Evolutionary conservation across 805 yeast genomes (phyloP), one percentile per base, ranked within the genome.

Genomic region (Candida pini): DNA sequence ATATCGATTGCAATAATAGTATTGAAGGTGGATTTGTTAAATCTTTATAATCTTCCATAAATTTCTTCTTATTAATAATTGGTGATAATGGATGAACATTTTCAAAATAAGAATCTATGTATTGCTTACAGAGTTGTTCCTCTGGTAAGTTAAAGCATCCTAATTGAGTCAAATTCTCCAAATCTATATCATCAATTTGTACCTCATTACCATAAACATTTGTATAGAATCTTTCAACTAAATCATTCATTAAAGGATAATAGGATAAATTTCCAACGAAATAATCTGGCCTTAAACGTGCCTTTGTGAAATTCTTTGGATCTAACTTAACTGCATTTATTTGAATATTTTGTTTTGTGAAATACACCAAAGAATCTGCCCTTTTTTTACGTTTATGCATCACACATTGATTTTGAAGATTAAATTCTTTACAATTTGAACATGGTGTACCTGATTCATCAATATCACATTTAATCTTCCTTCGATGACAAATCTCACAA

Each of bases 381-480:
- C 45, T 43, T 30, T 37, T 45, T 13, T 42, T 39, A 22, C 49
- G 34, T 26, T 74, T 82, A 12, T 85, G 87, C 34, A 79, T 64
- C 26, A 62, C 61, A 60, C 85, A 81, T 39, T 78, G 86, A 51
- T 83, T 73, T 7, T 81, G 79, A 52, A 79, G 77, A 2, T 82
- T 76, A 33, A 74, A 63, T 3, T 84, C 78, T 31, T 71, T 64
- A 50, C 87, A 80, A 53, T 80, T 79, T 20, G 84, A 71, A 50
- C 81, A 75, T 2, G 79, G 79, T 4, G 41, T 28, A 6, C 45
- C 48, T 35, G 64, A 70, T 18, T 59, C 56, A 10, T 66, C 81
- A 12, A 80, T 81, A 46, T 78, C 84, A 56, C 90, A 81, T 18
- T 88, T 69, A n/a, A 81, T 88, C 46, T 81, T 81, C 18, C 89